Evolutionary conservation across 306 rosid species (phyloP), one percentile per base, ranked within the genome.

Genomic region (Trifolium fragiferum): DNA sequence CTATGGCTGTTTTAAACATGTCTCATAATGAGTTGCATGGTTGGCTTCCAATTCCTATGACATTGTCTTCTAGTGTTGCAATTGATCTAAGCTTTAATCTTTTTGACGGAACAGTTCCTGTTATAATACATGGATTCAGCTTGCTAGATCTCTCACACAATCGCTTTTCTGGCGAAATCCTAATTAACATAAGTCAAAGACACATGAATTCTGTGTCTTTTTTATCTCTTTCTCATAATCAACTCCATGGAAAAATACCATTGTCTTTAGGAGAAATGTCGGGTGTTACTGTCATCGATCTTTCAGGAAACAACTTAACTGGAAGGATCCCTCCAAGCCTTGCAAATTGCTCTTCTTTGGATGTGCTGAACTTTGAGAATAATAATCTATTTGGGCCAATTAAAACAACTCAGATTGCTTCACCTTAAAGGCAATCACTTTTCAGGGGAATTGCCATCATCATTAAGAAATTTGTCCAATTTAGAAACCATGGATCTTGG

Each of bases 111-210:
- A 35, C 35, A 1, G 9, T 57, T 23, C 63, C 63, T 23, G 16
- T n/a, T 64, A 53, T 72, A 18, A 19, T 30, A 30, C 64, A 1
- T 18, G 73, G 32, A 32, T 49, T 49, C 21, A 16, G 15, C 66
- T 4, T 25, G 27, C 64, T 84, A 33, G 87, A 82, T 67, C 80
- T 84, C 61, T 84, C 91, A 27, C 82, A 82, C 77, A 87, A 82
- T 58, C 20, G 1, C 15, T 75, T 87, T 59, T 84, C 82, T 55
- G 77, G 91, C 64, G 25, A 19, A 15, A 68, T 87, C 18, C 84
- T 87, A 0, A 7, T 13, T 16, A 80, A 75, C 13, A 74, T 79
- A 54, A 57, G 37, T 57, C 35, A 57, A 11, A 8, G n/a, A n/a
- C n/a, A 23, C 8, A 23, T 57, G 33, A 0, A 5, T 57, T 1